Percentiles rank a stretch among this genome's conserved stretches.
Conservation (phyloP, 192 early-diverging fungal genomes). For the Helicostylum pulchrum region DNA sequence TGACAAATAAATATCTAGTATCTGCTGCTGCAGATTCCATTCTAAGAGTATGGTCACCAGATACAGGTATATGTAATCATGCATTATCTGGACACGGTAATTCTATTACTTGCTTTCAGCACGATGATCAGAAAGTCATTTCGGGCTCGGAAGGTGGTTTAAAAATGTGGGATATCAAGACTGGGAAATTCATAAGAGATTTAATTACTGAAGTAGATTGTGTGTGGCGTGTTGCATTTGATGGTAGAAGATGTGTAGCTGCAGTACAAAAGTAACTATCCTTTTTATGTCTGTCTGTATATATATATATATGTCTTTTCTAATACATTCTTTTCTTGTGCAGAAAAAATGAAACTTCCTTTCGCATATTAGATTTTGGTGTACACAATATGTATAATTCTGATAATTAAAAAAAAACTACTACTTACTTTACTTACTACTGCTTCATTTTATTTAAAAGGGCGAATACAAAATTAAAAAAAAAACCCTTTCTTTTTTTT, state of each 20-base stretch:
- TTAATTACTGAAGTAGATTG: slow-evolving; percentile 76
- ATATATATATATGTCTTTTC: neutral
- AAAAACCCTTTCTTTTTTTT: too few species aligned
- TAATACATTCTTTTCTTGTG: slow-evolving; percentile 7
- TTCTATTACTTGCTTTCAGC: slow-evolving; percentile 98
- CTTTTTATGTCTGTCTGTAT: neutral
- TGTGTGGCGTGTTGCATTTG: slow-evolving; percentile 96
- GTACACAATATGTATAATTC: slow-evolving; percentile 40
- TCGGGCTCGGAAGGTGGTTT: slow-evolving; percentile 92
- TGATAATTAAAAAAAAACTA: slow-evolving; percentile 48
- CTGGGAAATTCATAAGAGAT: slow-evolving; percentile 81
- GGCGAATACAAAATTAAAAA: too few species aligned
- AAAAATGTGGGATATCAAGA: slow-evolving; percentile 95
- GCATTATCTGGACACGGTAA: slow-evolving; percentile 72
- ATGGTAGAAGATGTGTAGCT: slow-evolving; percentile 78
- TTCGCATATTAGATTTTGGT: slow-evolving; percentile 81
- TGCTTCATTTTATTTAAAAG: too few species aligned
- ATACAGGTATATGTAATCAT: slow-evolving; percentile 59
- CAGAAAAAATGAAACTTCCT: slow-evolving; percentile 59
- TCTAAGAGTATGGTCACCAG: slow-evolving; percentile 87
- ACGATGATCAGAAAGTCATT: slow-evolving; percentile 89
- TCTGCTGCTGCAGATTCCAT: slow-evolving; percentile 94
- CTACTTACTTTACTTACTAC: too few species aligned
- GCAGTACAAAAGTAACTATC: slow-evolving; percentile 61
- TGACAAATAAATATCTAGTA: slow-evolving; percentile 82